Evolutionary conservation across 1,284 basidiomycete species (phyloP).

Genomic region (Cystobasidium pallidum): DNA sequence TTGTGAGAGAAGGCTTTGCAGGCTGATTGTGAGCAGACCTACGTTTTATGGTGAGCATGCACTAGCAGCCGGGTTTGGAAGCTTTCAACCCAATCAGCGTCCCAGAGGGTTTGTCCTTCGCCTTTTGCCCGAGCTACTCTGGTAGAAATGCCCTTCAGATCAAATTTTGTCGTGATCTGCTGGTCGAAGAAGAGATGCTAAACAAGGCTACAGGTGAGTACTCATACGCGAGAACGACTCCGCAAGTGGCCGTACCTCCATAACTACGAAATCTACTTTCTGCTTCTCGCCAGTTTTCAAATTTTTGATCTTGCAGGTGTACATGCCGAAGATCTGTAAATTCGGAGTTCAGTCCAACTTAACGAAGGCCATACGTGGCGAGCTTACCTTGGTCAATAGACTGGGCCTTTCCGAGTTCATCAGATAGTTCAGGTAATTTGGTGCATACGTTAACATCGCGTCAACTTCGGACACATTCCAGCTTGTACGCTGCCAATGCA

Average conservation of each 20-base stretch:
- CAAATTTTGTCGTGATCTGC: slow-evolving; percentile 29
- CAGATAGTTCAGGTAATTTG: slow-evolving; percentile 20
- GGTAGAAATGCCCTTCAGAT: slow-evolving; percentile 35
- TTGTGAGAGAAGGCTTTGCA: not conserved
- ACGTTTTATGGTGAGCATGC: slow-evolving; percentile 27
- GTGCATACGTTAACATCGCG: slow-evolving; percentile 30
- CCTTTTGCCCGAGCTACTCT: slow-evolving; percentile 26
- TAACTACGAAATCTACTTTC: slow-evolving; percentile 18
- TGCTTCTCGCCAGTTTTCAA: slow-evolving; percentile 20
- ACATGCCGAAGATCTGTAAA: slow-evolving; percentile 29
- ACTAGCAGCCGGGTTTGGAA: slow-evolving; percentile 23
- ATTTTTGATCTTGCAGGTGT: slow-evolving; percentile 36
- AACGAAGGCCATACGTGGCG: not conserved
- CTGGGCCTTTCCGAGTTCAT: slow-evolving; percentile 14
- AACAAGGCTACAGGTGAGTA: not conserved
- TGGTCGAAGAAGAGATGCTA: slow-evolving; percentile 24
- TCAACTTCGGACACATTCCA: slow-evolving; percentile 34
- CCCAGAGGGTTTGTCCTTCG: slow-evolving; percentile 32
- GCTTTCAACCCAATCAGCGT: slow-evolving; percentile 31
- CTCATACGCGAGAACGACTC: not conserved
- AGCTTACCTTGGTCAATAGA: slow-evolving; percentile 29
- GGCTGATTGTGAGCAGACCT: not conserved
- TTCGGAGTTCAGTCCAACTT: not conserved
- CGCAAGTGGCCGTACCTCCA: not conserved
- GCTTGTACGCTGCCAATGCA: slow-evolving; percentile 11